These are phyloP conservation scores for Salvia splendens DNA, from an alignment of 257 asterid genomes.

Conservation along the genomic window DNA sequence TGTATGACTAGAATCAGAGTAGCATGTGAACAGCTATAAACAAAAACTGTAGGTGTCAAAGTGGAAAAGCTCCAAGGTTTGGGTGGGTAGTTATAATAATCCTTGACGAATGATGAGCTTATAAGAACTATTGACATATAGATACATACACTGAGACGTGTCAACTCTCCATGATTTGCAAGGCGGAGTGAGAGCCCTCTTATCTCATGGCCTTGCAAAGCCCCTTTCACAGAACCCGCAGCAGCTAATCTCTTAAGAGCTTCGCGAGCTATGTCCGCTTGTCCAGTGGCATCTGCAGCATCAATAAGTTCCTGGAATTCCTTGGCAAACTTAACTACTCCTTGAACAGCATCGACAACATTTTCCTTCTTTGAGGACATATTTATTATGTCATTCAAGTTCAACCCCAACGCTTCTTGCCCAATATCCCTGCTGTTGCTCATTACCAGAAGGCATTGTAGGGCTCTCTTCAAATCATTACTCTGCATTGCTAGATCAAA, in stretches of 20 bases:
- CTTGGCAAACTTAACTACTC: conserved; percentile 88
- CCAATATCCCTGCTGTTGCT: conserved; percentile 98
- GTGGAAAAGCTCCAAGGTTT: not conserved
- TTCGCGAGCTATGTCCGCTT: conserved; percentile 96
- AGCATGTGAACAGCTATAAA: not conserved
- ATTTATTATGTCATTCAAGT: conserved; percentile 88
- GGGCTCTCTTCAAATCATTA: conserved; percentile 87
- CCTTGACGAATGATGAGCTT: not conserved
- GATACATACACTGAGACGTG: conserved; percentile 83
- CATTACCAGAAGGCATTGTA: conserved; percentile 92
- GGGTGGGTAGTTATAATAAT: not conserved
- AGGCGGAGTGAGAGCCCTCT: conserved; percentile 95
- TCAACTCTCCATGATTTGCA: conserved; percentile 96
- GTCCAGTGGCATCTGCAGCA: conserved; percentile 99
- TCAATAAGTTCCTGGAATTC: conserved; percentile 91
- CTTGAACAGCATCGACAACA: conserved; percentile 96
- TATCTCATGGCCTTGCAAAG: conserved; percentile 83
- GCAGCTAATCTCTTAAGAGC: conserved; percentile 98
- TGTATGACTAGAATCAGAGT: conserved; percentile 8
- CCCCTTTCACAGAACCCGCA: conserved; percentile 97
- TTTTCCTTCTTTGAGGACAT: conserved; percentile 81
- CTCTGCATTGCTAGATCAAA: conserved; percentile 98
- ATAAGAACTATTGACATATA: conserved; percentile 10
- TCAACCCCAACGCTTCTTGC: conserved; percentile 89
- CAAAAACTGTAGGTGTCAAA: not conserved